phyloP scores from a whole-genome alignment of 2,329 filamentous ascomycete species.

The Alternaria gansuensis region DNA sequence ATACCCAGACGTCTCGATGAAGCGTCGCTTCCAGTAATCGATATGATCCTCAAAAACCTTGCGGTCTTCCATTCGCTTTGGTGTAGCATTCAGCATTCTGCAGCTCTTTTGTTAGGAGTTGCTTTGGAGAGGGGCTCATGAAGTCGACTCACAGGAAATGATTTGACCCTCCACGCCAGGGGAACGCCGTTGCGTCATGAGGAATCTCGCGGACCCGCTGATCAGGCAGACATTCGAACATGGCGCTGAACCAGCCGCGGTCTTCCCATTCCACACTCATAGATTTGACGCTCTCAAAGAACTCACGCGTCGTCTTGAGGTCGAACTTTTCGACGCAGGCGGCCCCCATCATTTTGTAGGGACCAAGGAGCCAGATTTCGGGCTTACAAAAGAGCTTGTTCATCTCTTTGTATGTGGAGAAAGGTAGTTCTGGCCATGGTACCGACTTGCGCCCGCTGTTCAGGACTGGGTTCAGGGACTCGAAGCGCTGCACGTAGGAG shows the following conservation, averaged over 20 bases:
- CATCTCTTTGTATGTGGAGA: conserved; percentile 17
- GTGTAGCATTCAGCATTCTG: conserved; percentile 16
- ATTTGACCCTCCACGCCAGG: conserved; percentile 15
- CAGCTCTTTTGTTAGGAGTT: not conserved
- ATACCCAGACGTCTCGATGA: conserved; percentile 10
- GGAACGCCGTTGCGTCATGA: conserved; percentile 13
- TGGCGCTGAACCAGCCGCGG: conserved; percentile 18
- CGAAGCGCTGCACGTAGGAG: conserved; percentile 12
- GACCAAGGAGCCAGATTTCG: conserved; percentile 7
- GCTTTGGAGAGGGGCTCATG: not conserved
- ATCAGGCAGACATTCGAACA: conserved; percentile 18
- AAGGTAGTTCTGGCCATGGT: conserved; percentile 17
- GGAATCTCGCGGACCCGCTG: conserved; percentile 14
- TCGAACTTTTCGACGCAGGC: conserved; percentile 11
- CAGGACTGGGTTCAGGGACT: conserved; percentile 9
- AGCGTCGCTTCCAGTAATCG: conserved; percentile 16
- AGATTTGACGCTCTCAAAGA: conserved; percentile 17
- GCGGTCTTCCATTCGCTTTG: conserved; percentile 12
- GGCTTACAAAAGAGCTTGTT: conserved; percentile 17
- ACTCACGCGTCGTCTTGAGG: conserved; percentile 15
- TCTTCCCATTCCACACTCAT: conserved; percentile 17
- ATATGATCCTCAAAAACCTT: conserved; percentile 12
- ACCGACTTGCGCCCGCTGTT: conserved; percentile 10
- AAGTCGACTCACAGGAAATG: conserved; percentile 10
- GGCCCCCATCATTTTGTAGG: conserved; percentile 16